These are phyloP conservation scores for Aspergillus nanangensis DNA, from an alignment of 495 filamentous ascomycete species.

Conservation along the genomic window DNA sequence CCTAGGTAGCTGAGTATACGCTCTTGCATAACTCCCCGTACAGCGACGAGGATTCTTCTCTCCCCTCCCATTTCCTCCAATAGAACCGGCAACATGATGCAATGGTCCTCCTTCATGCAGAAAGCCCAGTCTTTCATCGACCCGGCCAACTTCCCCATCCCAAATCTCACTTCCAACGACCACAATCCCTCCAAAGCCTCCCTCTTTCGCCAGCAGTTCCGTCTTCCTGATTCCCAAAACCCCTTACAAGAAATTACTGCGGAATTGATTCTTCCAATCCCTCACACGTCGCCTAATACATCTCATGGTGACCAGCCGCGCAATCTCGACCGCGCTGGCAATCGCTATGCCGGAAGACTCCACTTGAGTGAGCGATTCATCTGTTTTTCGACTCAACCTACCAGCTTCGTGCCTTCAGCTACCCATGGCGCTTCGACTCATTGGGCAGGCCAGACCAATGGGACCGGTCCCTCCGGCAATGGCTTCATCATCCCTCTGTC, in stretches of 20 bases:
- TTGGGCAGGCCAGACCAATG: slow-evolving; percentile 85
- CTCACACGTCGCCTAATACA: slow-evolving; percentile 38
- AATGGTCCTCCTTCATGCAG: slow-evolving; percentile 82
- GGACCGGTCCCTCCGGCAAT: slow-evolving; percentile 89
- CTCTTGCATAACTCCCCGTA: too few species aligned
- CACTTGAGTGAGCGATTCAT: slow-evolving; percentile 92
- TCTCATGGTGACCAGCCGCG: slow-evolving; percentile 57
- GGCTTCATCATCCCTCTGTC: slow-evolving; percentile 95
- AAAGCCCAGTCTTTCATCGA: slow-evolving; percentile 95
- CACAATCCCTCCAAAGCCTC: slow-evolving; percentile 82
- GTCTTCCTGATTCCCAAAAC: slow-evolving; percentile 84
- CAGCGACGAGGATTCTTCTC: too few species aligned
- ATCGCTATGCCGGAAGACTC: slow-evolving; percentile 86
- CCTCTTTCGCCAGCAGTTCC: slow-evolving; percentile 94
- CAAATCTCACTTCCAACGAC: slow-evolving; percentile 63
- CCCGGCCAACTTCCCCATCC: slow-evolving; percentile 60
- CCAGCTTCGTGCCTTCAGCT: slow-evolving; percentile 77
- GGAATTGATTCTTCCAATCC: slow-evolving; percentile 76
- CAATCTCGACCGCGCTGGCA: slow-evolving; percentile 58
- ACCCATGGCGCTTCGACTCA: slow-evolving; percentile 68
- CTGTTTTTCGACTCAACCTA: slow-evolving; percentile 91
- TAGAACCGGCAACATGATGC: slow-evolving; percentile 56
- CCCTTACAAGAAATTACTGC: slow-evolving; percentile 94
- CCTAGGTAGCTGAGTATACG: too few species aligned
- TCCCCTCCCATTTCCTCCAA: not conserved